Percentiles rank a stretch among this genome's conserved stretches.
Conservation (phyloP, 2,329 filamentous ascomycete genomes). For the Exutisphaerella laricina region DNA sequence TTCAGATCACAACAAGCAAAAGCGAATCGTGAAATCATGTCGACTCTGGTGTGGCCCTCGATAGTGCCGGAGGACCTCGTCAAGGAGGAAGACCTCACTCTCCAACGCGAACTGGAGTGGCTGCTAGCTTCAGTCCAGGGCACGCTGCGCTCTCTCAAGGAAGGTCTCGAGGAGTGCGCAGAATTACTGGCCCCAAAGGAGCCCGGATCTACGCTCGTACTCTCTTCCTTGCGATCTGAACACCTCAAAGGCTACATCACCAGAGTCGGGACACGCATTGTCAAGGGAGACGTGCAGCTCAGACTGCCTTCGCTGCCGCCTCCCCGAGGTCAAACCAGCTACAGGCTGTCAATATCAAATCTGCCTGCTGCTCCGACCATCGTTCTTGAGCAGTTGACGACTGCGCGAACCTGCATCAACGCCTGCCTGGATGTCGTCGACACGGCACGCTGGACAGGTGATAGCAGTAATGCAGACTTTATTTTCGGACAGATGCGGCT, state of each 20-base stretch:
- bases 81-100: conserved; percentile 48
- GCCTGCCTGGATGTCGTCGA: conserved; percentile 77
- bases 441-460: conserved; percentile 67
- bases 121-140: conserved; percentile 56
- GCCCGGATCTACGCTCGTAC: conserved; percentile 78
- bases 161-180: conserved; percentile 82
- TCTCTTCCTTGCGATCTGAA: conserved; percentile 83
- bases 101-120: conserved; percentile 59
- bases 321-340: conserved; percentile 47
- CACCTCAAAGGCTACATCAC: conserved; percentile 89
- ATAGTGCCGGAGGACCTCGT: conserved; percentile 47
- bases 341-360: conserved; percentile 49
- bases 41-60: conserved; percentile 57
- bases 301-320: conserved; percentile 63
- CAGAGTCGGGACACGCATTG: conserved; percentile 79
- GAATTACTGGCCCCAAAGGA: conserved; percentile 78
- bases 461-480: conserved; percentile 54
- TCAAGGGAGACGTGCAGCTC: conserved; percentile 79
- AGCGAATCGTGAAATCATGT: too few species aligned
- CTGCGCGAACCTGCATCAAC: conserved; percentile 71
- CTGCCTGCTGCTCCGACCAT: conserved; percentile 53
- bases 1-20: too few species aligned
- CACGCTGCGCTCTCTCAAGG: conserved; percentile 56
- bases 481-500: conserved; percentile 55
- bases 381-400: conserved; percentile 63